Evolutionary conservation across 371 early-diverging fungal species (phyloP).

Genomic region (Syncephalastrum contaminatum): DNA sequence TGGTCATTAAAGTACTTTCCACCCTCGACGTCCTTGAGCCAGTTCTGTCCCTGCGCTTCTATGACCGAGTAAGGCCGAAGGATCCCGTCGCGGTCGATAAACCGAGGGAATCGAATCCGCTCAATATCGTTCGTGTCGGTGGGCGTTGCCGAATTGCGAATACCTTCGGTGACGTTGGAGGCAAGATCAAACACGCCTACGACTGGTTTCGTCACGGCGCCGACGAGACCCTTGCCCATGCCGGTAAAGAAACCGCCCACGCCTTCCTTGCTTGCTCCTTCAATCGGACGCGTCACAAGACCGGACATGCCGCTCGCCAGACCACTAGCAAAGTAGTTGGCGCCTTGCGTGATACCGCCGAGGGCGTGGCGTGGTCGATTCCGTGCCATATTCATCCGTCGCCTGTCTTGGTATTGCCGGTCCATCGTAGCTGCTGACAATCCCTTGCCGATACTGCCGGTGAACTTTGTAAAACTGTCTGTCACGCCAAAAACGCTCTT

Average conservation of each 20-base stretch:
- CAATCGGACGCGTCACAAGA: constrained; percentile 80
- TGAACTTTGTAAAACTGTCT: constrained; percentile 93
- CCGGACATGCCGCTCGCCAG: constrained; percentile 91
- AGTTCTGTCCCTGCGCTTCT: constrained; percentile 89
- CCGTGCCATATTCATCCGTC: constrained; percentile 76
- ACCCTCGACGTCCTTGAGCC: constrained; percentile 83
- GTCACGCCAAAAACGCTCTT: constrained; percentile 97
- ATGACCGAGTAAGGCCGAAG: constrained; percentile 70
- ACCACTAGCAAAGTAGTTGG: constrained; percentile 81
- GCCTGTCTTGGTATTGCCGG: constrained; percentile 82
- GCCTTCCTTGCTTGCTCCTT: constrained; percentile 90
- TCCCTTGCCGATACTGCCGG: constrained; percentile 96
- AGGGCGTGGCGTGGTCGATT: constrained; percentile 94
- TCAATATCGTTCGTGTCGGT: constrained; percentile 73
- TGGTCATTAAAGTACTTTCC: constrained; percentile 83
- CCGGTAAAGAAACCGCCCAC: constrained; percentile 95
- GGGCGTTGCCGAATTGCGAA: constrained; percentile 95
- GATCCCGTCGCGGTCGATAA: constrained; percentile 83
- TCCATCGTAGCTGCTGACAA: constrained; percentile 96
- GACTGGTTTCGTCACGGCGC: constrained; percentile 86
- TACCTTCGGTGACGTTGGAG: constrained; percentile 78
- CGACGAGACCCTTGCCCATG: constrained; percentile 95
- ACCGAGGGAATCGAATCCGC: constrained; percentile 86
- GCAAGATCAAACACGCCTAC: constrained; percentile 89
- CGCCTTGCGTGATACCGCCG: constrained; percentile 90